Evolutionary conservation across 2,329 filamentous ascomycete species (phyloP).

Genomic region (Cladosporium cucumerinum): DNA sequence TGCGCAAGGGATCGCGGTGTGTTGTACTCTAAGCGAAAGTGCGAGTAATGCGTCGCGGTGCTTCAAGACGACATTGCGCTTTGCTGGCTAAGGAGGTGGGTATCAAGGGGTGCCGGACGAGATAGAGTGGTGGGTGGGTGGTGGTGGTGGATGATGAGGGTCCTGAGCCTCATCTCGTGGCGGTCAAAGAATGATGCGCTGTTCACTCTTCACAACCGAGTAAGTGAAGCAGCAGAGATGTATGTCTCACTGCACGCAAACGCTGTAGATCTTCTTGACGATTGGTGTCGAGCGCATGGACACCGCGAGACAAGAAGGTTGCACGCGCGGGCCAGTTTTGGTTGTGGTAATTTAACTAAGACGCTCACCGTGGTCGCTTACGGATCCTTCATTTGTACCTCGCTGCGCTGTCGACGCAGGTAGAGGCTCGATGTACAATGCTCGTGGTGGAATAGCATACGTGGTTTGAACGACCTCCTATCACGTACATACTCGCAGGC

Average conservation of each 20-base stretch:
- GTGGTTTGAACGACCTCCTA: not conserved
- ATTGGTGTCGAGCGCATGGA: not conserved
- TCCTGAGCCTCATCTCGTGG: not conserved
- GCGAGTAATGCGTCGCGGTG: not conserved
- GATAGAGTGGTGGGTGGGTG: not conserved
- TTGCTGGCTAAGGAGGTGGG: not conserved
- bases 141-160: not conserved
- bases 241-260: not conserved
- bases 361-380: not conserved
- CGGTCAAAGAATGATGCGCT: conserved; percentile 9
- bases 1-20: not conserved
- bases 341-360: not conserved
- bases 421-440: not conserved
- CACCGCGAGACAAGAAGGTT: not conserved
- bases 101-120: not conserved
- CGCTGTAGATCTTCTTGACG: not conserved
- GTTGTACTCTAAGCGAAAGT: not conserved
- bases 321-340: not conserved
- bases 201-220: conserved; percentile 3
- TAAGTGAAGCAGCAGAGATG: not conserved
- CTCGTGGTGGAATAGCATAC: not conserved
- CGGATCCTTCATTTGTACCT: not conserved
- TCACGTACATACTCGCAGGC: not conserved
- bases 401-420: not conserved
- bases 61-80: conserved; percentile 9